Evolutionary conservation across 2,329 filamentous ascomycete genomes (phyloP), one percentile per base, ranked within the genome.

Genomic region (Bipolaris zeicola): DNA sequence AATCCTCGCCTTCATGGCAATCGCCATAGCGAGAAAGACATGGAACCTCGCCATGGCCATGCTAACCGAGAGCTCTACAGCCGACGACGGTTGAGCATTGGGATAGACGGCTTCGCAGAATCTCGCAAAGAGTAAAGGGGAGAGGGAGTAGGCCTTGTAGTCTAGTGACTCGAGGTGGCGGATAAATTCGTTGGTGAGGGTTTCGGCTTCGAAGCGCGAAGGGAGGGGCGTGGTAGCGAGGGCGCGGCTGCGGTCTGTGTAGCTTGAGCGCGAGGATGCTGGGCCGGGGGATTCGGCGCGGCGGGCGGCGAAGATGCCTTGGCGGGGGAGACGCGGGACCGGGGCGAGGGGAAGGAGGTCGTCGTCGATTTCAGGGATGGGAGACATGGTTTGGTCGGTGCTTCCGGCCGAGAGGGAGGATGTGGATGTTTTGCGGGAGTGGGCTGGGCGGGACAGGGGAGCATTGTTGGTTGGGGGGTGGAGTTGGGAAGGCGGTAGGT

Each of bases 121-220:
- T 8, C 65, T 64, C 13, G 61, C 58, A 36, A 74, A 75, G 2
- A 69, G 54, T 1, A 53, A 39, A 11, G 71, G 65, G 2, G 55
- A 56, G 22, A 75, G 58, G 4, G 65, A 55, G 50, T 75, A 75
- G 1, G 63, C 58, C 36, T 65, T 65, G 26, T 67, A 70, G 26
- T 67, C 60, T 0, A 70, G 48, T 0, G 65, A 51, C 20, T 73
- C 67, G 5, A 75, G 26, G 28, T 72, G 57, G 22, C 71, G 65
- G 18, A 74, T 61, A 41, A 76, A 75, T 38, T 73, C 72, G 7
- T 69, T 55, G 0, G 71, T 74, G 2, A 76, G 57, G 0, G 73
- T 76, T 41, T 76, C 73, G 6, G 73, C 73, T 52, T 76, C 73
- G 45, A 75, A 76, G 2, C 69, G 69, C 48, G 70, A 74, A 0